Conservation (phyloP, 139 green algal species). For the Haematococcus sp. region DNA sequence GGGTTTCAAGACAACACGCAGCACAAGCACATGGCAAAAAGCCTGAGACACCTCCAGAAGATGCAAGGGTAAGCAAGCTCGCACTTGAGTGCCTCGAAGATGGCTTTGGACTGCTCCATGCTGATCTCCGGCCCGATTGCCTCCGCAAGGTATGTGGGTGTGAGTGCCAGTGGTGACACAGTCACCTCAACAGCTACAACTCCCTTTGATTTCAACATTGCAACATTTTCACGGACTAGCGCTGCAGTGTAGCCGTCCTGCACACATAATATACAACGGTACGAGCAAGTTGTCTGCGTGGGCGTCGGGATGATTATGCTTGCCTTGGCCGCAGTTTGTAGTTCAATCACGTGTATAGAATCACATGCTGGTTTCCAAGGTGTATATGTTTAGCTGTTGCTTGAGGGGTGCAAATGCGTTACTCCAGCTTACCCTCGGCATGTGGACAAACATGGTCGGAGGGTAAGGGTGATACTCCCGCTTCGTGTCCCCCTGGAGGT, state of each 20-base stretch:
- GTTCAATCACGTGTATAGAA: too few relatives aligned
- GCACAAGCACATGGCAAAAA: too few relatives aligned
- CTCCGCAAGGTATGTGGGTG: neutral
- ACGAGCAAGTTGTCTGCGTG: conserved; percentile 23
- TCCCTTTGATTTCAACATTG: conserved; percentile 33
- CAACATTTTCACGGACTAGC: too few relatives aligned
- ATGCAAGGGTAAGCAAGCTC: neutral
- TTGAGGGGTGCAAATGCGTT: too few relatives aligned
- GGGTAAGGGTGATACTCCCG: conserved; percentile 35
- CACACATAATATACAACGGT: neutral
- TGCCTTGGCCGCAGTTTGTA: too few relatives aligned
- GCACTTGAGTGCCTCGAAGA: neutral
- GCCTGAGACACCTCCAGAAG: too few relatives aligned
- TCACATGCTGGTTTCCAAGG: too few relatives aligned
- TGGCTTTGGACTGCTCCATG: neutral
- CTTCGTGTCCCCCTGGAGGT: neutral
- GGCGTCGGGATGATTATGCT: too few relatives aligned
- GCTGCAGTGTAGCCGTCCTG: too few relatives aligned
- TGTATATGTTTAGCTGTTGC: too few relatives aligned
- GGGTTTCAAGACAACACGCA: too few relatives aligned
- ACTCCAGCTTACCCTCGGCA: conserved; percentile 34
- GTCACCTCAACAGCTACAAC: conserved; percentile 25
- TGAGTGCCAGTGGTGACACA: neutral
- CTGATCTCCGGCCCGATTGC: neutral
- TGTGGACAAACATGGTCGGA: conserved; percentile 61